Percentiles rank a stretch among this genome's conserved stretches.
phyloP scores from a whole-genome alignment of 2,329 filamentous ascomycete species.

The Monilinia fructicola region DNA sequence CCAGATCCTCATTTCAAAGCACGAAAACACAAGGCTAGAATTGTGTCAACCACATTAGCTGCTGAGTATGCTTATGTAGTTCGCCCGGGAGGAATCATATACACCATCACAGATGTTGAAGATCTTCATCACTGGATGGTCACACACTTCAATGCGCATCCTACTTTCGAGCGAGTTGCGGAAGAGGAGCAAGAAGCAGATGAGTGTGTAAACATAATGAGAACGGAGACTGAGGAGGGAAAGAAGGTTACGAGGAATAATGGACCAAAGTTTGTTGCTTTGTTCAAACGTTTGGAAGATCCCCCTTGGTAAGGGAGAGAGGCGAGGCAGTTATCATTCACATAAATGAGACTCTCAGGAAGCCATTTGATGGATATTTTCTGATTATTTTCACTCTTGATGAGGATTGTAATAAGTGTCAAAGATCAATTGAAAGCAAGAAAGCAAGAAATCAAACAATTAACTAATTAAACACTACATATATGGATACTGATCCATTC shows the following conservation, averaged over 20 bases:
- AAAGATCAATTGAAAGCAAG: neutral
- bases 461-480: neutral
- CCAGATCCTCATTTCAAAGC: conserved; percentile 98
- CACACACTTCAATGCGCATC: conserved; percentile 74
- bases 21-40: conserved; percentile 93
- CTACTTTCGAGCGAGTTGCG: conserved; percentile 73
- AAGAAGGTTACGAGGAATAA: conserved; percentile 94
- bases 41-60: conserved; percentile 83
- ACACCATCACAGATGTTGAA: conserved; percentile 97
- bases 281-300: conserved; percentile 72
- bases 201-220: conserved; percentile 72
- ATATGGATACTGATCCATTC: too few relatives aligned
- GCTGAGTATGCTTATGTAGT: conserved; percentile 92
- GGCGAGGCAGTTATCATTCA: neutral
- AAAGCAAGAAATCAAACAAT: neutral
- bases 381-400: neutral
- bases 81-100: conserved; percentile 79
- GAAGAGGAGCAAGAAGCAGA: conserved; percentile 68
- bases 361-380: neutral
- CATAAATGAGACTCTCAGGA: neutral
- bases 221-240: conserved; percentile 86
- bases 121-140: conserved; percentile 95
- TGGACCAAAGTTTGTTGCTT: conserved; percentile 85
- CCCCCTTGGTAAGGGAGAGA: conserved; percentile 49
- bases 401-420: neutral